phyloP scores from a whole-genome alignment of 495 filamentous ascomycete species.

The Daldinia caldariorum region DNA sequence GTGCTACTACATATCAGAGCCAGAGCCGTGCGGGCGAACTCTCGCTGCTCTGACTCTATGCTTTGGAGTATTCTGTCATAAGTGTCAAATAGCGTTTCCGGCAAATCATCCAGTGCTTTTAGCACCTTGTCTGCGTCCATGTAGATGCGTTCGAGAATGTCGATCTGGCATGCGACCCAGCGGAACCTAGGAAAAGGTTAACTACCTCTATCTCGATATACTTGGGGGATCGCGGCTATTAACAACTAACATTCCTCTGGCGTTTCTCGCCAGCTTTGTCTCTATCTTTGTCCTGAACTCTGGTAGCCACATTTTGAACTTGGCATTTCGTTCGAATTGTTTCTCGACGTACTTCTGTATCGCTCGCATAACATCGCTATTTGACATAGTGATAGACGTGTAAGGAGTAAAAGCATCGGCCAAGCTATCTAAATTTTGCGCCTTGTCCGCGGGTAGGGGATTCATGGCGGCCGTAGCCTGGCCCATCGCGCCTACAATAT shows the following conservation, averaged over 20 bases:
- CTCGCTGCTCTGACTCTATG: slow-evolving; percentile 42
- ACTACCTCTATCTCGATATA: background rate
- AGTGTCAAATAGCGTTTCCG: slow-evolving; percentile 52
- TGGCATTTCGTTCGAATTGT: slow-evolving; percentile 25
- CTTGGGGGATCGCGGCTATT: slow-evolving; percentile 1
- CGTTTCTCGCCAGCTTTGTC: slow-evolving; percentile 42
- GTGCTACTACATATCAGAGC: slow-evolving; percentile 44
- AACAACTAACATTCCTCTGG: slow-evolving; percentile 54
- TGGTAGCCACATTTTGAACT: slow-evolving; percentile 38
- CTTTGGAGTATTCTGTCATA: slow-evolving; percentile 52
- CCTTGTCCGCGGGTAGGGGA: too few relatives aligned
- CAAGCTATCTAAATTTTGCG: background rate
- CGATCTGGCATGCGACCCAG: slow-evolving; percentile 58
- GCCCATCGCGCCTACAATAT: slow-evolving; percentile 47
- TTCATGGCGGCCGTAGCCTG: slow-evolving; percentile 21
- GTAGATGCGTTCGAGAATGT: slow-evolving; percentile 47
- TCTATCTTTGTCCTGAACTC: slow-evolving; percentile 46
- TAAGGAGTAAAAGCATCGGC: background rate
- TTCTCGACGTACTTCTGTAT: slow-evolving; percentile 48
- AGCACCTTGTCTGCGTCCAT: slow-evolving; percentile 31
- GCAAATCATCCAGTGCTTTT: slow-evolving; percentile 48
- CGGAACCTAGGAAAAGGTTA: slow-evolving; percentile 51
- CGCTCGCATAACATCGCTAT: slow-evolving; percentile 47
- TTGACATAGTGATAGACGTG: slow-evolving; percentile 50
- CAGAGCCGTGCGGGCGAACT: slow-evolving; percentile 44